These are phyloP conservation scores for Colletotrichum higginsianum DNA, from an alignment of 2,329 filamentous ascomycete species.

Conservation along the genomic window DNA sequence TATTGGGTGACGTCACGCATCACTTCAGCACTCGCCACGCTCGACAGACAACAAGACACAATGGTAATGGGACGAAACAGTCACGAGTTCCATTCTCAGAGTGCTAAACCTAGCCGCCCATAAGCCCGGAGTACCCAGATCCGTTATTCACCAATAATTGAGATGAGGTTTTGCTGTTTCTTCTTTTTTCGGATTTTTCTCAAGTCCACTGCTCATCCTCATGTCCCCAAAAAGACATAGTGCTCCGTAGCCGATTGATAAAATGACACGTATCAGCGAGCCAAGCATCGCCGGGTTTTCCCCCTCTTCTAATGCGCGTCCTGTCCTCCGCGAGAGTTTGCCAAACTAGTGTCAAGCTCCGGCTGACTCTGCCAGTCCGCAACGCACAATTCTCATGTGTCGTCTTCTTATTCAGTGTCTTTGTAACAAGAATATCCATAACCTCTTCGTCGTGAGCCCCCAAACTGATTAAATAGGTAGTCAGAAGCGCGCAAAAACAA, in stretches of 20 bases:
- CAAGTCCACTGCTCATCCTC: constrained; percentile 34
- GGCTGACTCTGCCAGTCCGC: constrained; percentile 21
- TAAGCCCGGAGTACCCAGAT: constrained; percentile 36
- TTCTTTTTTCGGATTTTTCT: background rate
- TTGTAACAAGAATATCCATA: constrained; percentile 10
- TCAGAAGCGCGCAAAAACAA: constrained; percentile 27
- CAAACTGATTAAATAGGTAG: constrained; percentile 35
- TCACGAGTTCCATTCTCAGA: constrained; percentile 42
- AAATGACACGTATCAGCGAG: constrained; percentile 36
- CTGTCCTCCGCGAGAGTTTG: constrained; percentile 31
- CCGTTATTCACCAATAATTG: constrained; percentile 32
- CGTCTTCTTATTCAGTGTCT: constrained; percentile 4
- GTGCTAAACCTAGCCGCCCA: constrained; percentile 37
- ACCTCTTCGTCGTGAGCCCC: constrained; percentile 19
- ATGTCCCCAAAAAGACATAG: constrained; percentile 36
- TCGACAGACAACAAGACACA: background rate
- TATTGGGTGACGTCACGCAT: background rate
- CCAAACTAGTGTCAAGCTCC: constrained; percentile 5
- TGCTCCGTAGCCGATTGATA: constrained; percentile 35
- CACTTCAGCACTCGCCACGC: background rate
- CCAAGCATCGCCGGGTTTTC: constrained; percentile 25
- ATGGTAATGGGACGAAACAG: constrained; percentile 37
- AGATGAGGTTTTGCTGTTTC: constrained; percentile 2
- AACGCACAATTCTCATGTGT: constrained; percentile 20
- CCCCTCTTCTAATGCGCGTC: constrained; percentile 1